Evolutionary conservation across 768 basidiomycete genomes (phyloP), one percentile per base, ranked within the genome.

Genomic region (Pulveroboletus ravenelii): DNA sequence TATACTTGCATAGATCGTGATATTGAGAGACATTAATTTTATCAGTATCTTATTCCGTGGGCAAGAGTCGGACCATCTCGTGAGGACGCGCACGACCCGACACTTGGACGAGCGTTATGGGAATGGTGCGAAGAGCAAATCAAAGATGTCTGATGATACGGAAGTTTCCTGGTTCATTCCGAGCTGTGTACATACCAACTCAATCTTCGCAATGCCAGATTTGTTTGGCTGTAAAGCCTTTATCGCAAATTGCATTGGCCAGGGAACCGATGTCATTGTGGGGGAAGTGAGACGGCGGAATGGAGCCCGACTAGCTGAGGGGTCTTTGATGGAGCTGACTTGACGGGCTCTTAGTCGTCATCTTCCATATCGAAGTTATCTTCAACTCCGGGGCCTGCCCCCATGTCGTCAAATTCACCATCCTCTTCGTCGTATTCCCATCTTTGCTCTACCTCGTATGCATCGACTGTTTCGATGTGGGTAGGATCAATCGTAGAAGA

Each of bases 311-410:
- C 14, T 17, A 20, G 30, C 3, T 15, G 18, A 12, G 1, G 17
- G 9, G 10, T 12, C 13, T 35, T n/a, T 45, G 20, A 34, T 15
- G 39, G 17, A 38, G 15, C 18, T 9, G 25, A 15, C 15, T 30
- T 34, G 52, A 34, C 12, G 20, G 3, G 44, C 4, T 25, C 38
- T 55, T 36, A 79, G 45, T 81, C 78, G 50, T 82, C 81, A 2
- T 84, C 51, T 32, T 64, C 81, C 68, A 84, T 75, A 54, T 85
- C 86, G 45, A 88, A 71, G 62, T 88, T 85, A 5, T 83, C 86
- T 62, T 87, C 83, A 2, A 86, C 67, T 10, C 84, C 84, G 9
- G 66, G 74, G 6, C 86, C 86, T 51, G 82, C 81, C 1, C 84
- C 86, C 5, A 70, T 68, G 58, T 87, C 85, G 49, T 86, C 85